Percentiles rank a stretch among this genome's conserved stretches.
Evolutionary conservation across 345 rosid species (phyloP).

Genomic region (Syzygium jambos): DNA sequence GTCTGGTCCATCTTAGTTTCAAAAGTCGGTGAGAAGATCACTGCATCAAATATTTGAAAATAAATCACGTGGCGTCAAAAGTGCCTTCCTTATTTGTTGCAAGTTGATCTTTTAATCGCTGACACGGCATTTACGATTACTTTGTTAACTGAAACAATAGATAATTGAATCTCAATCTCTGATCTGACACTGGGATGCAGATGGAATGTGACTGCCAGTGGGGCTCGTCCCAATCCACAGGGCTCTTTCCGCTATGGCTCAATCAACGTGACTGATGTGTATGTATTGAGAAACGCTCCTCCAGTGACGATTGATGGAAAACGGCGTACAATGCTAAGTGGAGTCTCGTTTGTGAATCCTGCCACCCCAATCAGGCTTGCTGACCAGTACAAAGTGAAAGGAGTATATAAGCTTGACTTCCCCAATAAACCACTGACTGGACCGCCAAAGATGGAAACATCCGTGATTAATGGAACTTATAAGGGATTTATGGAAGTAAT

Average conservation of each 20-base stretch:
- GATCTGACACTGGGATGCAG: conserved; percentile 26
- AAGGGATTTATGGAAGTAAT: conserved; percentile 93
- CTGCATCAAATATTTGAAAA: not conserved
- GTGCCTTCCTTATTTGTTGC: not conserved
- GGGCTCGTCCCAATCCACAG: conserved; percentile 98
- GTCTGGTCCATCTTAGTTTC: not conserved
- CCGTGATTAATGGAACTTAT: conserved; percentile 87
- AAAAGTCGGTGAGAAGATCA: not conserved
- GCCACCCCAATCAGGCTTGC: conserved; percentile 94
- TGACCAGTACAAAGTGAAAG: conserved; percentile 70
- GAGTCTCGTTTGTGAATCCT: conserved; percentile 79
- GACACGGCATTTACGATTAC: not conserved
- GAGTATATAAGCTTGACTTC: conserved; percentile 88
- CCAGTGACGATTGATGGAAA: conserved; percentile 67
- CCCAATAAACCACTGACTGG: conserved; percentile 76
- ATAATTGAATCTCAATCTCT: not conserved
- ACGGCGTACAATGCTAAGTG: conserved; percentile 57
- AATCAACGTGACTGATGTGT: conserved; percentile 87
- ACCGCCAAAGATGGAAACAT: conserved; percentile 56
- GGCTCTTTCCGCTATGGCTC: conserved; percentile 96
- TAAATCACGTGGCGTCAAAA: not conserved
- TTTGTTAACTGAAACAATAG: not conserved
- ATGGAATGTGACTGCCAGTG: conserved; percentile 96
- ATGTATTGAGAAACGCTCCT: conserved; percentile 66
- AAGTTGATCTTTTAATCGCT: not conserved